A percentile compares a stretch with the other conserved stretches of the same genome.
These are phyloP conservation scores for Didymella segeticola DNA, from an alignment of 2,329 filamentous ascomycete species.

Conservation along the genomic window DNA sequence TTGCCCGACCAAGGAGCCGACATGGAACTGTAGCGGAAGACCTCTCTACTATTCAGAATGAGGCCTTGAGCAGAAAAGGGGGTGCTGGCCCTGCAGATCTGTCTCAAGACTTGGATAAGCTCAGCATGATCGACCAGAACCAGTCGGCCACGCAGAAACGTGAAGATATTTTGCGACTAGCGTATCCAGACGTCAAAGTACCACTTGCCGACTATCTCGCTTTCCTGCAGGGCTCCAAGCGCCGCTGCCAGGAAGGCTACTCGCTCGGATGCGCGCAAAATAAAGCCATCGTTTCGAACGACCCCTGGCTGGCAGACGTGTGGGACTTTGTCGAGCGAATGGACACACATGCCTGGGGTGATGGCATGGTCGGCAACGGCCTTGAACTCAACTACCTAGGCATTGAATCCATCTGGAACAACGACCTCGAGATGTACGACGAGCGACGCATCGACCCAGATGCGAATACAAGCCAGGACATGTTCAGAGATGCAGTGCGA, in stretches of 20 bases:
- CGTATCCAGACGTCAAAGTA: slow-evolving; percentile 45
- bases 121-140: slow-evolving; percentile 34
- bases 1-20: slow-evolving; percentile 39
- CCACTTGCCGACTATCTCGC: slow-evolving; percentile 44
- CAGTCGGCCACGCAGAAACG: slow-evolving; percentile 45
- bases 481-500: slow-evolving; percentile 62
- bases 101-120: slow-evolving; percentile 37
- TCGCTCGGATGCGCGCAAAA: slow-evolving; percentile 69
- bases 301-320: slow-evolving; percentile 77
- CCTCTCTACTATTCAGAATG: slow-evolving; percentile 41
- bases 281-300: slow-evolving; percentile 70
- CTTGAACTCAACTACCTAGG: slow-evolving; percentile 80
- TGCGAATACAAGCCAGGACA: slow-evolving; percentile 61
- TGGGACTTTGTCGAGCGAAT: slow-evolving; percentile 78
- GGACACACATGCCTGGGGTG: slow-evolving; percentile 68
- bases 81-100: slow-evolving; percentile 34
- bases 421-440: slow-evolving; percentile 65
- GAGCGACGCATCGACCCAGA: slow-evolving; percentile 45
- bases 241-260: slow-evolving; percentile 64
- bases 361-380: slow-evolving; percentile 72
- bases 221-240: slow-evolving; percentile 52
- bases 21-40: slow-evolving; percentile 46
- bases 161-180: slow-evolving; percentile 46
- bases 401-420: slow-evolving; percentile 74
- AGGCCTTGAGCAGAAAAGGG: slow-evolving; percentile 37